These are phyloP conservation scores for Oryza longistaminata DNA, from an alignment of 176 grass and related monocot species.

Conservation along the genomic window DNA sequence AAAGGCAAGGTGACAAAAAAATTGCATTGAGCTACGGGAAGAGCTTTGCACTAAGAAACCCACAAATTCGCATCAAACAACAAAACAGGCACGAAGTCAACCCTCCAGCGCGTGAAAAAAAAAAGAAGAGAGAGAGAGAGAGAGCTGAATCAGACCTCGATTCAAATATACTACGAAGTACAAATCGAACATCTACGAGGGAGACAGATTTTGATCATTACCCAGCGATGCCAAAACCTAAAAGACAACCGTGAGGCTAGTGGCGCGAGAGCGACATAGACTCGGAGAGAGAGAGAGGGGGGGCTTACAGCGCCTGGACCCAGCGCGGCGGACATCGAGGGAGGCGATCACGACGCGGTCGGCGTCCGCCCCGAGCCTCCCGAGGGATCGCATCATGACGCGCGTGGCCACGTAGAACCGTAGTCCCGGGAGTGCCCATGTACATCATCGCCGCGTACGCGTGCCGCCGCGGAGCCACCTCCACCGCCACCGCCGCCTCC, in stretches of 20 bases:
- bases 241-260: background rate
- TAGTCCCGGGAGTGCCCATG: slow-evolving; percentile 95
- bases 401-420: slow-evolving; percentile 94
- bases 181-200: background rate
- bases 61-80: background rate
- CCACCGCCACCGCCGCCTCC: background rate
- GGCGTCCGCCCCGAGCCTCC: slow-evolving; percentile 49
- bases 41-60: background rate
- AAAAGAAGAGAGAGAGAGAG: too few relatives aligned
- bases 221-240: background rate
- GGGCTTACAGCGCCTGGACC: slow-evolving; percentile 70
- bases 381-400: slow-evolving; percentile 84
- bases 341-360: slow-evolving; percentile 87
- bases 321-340: slow-evolving; percentile 65
- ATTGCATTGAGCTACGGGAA: background rate
- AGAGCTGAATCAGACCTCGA: background rate
- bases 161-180: background rate
- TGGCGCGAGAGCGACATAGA: background rate
- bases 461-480: slow-evolving; percentile 43
- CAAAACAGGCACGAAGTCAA: slow-evolving; percentile 11
- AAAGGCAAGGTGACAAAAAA: background rate
- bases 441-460: slow-evolving; percentile 96
- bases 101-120: background rate
- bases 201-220: background rate
- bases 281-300: too few relatives aligned